Percentiles rank a stretch among this genome's conserved stretches.
These are phyloP conservation scores for Trifolium pratense DNA, from an alignment of 306 rosid species.

Conservation along the genomic window DNA sequence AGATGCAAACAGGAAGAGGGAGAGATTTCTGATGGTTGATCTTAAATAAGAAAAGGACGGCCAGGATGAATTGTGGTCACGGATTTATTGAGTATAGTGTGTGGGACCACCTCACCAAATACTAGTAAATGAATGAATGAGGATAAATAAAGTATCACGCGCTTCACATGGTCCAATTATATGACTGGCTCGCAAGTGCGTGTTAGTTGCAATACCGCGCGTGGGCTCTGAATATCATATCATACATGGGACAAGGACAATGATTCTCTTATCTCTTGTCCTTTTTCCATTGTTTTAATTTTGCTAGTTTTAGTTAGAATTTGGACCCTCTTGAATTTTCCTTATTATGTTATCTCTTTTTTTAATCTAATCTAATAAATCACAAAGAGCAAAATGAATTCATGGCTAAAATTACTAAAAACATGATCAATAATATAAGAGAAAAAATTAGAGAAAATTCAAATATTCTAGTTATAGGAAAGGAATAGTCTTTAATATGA, in stretches of 20 bases:
- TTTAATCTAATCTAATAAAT: too few relatives aligned
- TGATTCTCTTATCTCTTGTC: constrained; percentile 37
- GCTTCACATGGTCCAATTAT: constrained; percentile 55
- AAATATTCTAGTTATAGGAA: too few relatives aligned
- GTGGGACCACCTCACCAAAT: constrained; percentile 47
- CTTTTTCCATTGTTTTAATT: neutral
- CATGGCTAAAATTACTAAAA: too few relatives aligned
- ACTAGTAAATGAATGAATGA: neutral
- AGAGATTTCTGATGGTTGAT: neutral
- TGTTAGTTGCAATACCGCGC: constrained; percentile 40
- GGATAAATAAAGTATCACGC: constrained; percentile 49
- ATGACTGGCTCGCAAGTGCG: constrained; percentile 37
- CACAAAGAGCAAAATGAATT: too few relatives aligned
- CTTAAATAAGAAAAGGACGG: constrained; percentile 33
- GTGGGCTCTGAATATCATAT: constrained; percentile 22
- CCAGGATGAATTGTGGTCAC: constrained; percentile 40
- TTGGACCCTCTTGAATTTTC: too few relatives aligned
- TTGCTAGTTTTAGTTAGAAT: too few relatives aligned
- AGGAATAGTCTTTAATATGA: too few relatives aligned
- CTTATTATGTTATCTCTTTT: too few relatives aligned
- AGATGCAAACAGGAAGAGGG: neutral
- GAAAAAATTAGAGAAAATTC: too few relatives aligned
- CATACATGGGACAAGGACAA: constrained; percentile 42
- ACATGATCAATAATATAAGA: too few relatives aligned
- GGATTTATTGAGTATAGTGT: constrained; percentile 6